These are phyloP conservation scores for Phytopythium delawarense DNA, from an alignment of 352 stramenopile species.

Conservation along the genomic window DNA sequence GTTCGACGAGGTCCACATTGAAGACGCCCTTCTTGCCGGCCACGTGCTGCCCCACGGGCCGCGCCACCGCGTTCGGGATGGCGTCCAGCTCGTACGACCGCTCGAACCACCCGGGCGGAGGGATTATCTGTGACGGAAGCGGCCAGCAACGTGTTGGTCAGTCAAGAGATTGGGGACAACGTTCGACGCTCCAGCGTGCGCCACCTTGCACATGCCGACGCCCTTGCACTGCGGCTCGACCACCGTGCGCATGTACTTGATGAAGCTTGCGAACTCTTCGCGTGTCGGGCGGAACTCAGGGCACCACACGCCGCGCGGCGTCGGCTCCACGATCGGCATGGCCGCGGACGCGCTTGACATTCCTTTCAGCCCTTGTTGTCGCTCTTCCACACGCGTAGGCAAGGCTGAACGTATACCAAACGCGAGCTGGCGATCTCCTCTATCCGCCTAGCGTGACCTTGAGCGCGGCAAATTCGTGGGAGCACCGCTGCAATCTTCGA, in stretches of 20 bases:
- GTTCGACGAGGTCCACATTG: conserved; percentile 88
- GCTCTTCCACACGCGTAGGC: too few relatives aligned
- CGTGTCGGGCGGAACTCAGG: conserved; percentile 84
- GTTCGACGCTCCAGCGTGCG: background rate
- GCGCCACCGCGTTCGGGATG: conserved; percentile 44
- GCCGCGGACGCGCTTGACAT: background rate
- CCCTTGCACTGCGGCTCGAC: conserved; percentile 70
- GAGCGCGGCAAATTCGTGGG: too few relatives aligned
- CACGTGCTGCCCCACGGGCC: conserved; percentile 82
- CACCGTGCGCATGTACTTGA: conserved; percentile 78
- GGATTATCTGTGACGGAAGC: conserved; percentile 43
- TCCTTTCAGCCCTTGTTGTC: too few relatives aligned
- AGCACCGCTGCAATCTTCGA: too few relatives aligned
- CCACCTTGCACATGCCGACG: conserved; percentile 90
- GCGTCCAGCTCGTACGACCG: conserved; percentile 56
- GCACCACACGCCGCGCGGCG: conserved; percentile 44
- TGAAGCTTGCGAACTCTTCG: conserved; percentile 84
- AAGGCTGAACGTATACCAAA: too few relatives aligned
- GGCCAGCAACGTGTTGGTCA: background rate
- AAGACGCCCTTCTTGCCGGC: conserved; percentile 89
- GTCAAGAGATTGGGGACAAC: background rate
- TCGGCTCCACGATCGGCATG: background rate
- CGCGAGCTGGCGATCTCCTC: too few relatives aligned
- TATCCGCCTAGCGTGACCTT: too few relatives aligned
- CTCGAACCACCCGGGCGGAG: conserved; percentile 71